Percentiles rank a stretch among this genome's conserved stretches.
These are phyloP conservation scores for Sporothrix inflata DNA, from an alignment of 2,329 filamentous ascomycete species.

Conservation along the genomic window DNA sequence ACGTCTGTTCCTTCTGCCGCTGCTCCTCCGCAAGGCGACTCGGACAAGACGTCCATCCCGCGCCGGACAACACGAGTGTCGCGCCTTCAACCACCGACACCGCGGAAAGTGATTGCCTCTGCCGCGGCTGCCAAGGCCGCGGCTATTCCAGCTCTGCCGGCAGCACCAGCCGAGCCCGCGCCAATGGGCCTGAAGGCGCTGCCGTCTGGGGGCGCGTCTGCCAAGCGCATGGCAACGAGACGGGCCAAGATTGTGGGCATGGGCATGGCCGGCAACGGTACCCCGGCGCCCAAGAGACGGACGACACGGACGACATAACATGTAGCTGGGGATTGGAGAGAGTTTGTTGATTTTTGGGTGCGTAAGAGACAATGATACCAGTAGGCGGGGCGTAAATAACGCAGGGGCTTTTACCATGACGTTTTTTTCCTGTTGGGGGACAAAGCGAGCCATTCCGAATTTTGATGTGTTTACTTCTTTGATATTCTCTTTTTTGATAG, in stretches of 20 bases:
- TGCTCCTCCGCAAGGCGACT: neutral
- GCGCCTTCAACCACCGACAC: constrained; percentile 33
- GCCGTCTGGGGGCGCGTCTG: neutral
- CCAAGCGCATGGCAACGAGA: constrained; percentile 31
- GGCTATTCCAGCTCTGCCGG: neutral
- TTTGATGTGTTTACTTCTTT: neutral
- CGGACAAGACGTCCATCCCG: constrained; percentile 29
- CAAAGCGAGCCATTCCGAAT: constrained; percentile 1
- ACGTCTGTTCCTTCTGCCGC: neutral
- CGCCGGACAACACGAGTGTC: constrained; percentile 31
- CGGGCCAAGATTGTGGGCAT: constrained; percentile 32
- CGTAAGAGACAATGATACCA: neutral
- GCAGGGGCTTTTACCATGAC: neutral
- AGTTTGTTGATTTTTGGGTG: neutral
- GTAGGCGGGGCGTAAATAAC: neutral
- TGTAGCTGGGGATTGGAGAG: neutral
- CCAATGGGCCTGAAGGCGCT: constrained; percentile 19
- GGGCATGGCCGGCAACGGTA: constrained; percentile 34
- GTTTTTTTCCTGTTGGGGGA: neutral
- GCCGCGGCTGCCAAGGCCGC: constrained; percentile 22
- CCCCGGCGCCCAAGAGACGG: constrained; percentile 35
- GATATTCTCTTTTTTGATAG: neutral
- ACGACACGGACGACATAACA: constrained; percentile 15
- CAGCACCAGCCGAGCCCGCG: neutral
- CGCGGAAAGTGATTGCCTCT: constrained; percentile 31